Percentiles rank a stretch among this genome's conserved stretches.
These are phyloP conservation scores for Pyrenophora teres DNA, from an alignment of 2,329 filamentous ascomycete genomes.

Conservation along the genomic window DNA sequence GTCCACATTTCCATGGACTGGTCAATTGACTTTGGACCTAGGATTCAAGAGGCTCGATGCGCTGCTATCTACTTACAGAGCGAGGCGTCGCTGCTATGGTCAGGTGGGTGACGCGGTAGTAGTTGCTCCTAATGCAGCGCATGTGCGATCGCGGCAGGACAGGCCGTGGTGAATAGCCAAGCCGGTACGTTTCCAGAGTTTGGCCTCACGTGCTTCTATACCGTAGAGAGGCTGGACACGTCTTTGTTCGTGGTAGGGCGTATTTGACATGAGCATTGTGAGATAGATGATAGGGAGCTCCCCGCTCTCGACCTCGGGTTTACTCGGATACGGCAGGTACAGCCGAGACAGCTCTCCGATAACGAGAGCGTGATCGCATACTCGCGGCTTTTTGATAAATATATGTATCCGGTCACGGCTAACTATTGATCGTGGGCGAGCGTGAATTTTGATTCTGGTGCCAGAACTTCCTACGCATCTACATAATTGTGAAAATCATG, in stretches of 20 bases:
- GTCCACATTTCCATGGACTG: slow-evolving; percentile 7
- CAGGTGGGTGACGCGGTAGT: no score
- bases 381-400: slow-evolving; percentile 9
- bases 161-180: no score
- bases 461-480: neutral
- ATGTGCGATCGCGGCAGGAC: no score
- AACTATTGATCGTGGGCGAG: no score
- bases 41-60: neutral
- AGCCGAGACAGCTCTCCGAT: slow-evolving; percentile 12
- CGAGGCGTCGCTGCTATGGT: no score
- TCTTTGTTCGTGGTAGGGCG: neutral
- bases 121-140: no score
- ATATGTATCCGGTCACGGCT: slow-evolving; percentile 19
- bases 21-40: neutral
- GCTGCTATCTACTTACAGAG: no score
- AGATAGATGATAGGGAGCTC: slow-evolving; percentile 6
- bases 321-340: slow-evolving; percentile 12
- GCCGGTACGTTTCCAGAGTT: no score
- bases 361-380: slow-evolving; percentile 6
- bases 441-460: neutral
- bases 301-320: slow-evolving; percentile 13
- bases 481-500: slow-evolving; percentile 40
- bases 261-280: neutral
- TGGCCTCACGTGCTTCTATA: no score
- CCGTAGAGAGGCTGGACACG: no score